Conservation (phyloP, 192 early-diverging fungal genomes). For the Chytriomyces sp. region DNA sequence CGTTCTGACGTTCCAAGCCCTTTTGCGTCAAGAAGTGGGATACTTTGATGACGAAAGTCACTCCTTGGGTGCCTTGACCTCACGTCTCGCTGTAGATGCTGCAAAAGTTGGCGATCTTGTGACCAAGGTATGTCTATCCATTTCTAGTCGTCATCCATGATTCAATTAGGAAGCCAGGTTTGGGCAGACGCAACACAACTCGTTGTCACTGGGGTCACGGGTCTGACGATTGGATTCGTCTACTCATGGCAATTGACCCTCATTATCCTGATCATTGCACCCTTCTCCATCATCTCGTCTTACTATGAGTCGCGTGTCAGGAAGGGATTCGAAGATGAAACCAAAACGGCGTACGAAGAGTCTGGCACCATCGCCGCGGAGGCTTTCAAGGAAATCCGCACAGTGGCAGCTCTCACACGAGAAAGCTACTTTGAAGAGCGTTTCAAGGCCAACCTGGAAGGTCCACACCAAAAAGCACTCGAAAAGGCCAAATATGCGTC, state of each 20-base stretch:
- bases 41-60: slow-evolving; percentile 65
- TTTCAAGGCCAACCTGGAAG: slow-evolving; percentile 62
- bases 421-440: slow-evolving; percentile 70
- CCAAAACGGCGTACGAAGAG: slow-evolving; percentile 66
- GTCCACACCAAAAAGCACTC: slow-evolving; percentile 69
- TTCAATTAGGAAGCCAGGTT: slow-evolving; percentile 38
- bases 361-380: slow-evolving; percentile 75
- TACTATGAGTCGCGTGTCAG: slow-evolving; percentile 62
- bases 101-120: slow-evolving; percentile 54
- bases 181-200: slow-evolving; percentile 31
- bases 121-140: slow-evolving; percentile 51
- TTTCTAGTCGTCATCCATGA: slow-evolving; percentile 52
- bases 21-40: slow-evolving; percentile 56
- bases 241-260: slow-evolving; percentile 82
- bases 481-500: slow-evolving; percentile 66
- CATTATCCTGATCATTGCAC: slow-evolving; percentile 66
- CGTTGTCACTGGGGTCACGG: slow-evolving; percentile 27
- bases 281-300: slow-evolving; percentile 44
- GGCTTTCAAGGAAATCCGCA: slow-evolving; percentile 80
- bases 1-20: slow-evolving; percentile 36
- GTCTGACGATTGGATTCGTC: slow-evolving; percentile 68
- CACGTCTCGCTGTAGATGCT: slow-evolving; percentile 80
- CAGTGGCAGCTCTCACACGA: slow-evolving; percentile 69
- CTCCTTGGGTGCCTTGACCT: slow-evolving; percentile 75
- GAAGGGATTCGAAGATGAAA: slow-evolving; percentile 60